Evolutionary conservation across 2,329 filamentous ascomycete species (phyloP), one percentile per base, ranked within the genome.

Genomic region (Helotiales sp.): DNA sequence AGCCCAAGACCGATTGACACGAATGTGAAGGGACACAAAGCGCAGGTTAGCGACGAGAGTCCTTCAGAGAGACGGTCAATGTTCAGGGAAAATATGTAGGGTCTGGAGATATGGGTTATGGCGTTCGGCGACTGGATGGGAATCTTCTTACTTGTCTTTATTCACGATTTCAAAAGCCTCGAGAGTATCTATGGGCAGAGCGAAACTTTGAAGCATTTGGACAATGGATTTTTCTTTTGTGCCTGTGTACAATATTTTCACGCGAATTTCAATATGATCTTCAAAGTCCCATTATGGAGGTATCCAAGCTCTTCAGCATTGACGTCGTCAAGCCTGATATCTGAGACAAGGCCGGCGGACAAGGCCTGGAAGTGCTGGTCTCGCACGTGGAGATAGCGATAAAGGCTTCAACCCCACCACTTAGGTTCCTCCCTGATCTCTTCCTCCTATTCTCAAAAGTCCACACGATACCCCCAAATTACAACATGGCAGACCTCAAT

Each of bases 1-100:
- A 93, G 89, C 72, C 90, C 91, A 2, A 74, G 90, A 64, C 90
- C 90, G n/a, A 83, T 89, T 64, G 78, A 85, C 50, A 80, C 79
- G 52, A 60, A 54, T 24, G 30, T 50, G 33, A 73, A 74, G 56
- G 73, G 72, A 8, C 55, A 57, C 12, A 59, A 61, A 54, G n/a
- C 50, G 19, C 48, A 61, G 19, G 57, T 64, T 24, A 59, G 58
- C 46, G n/a, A 34, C 6, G 79, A 82, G 56, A 88, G 84, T 69
- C 84, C 84, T n/a, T 82, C 82, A 8, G 87, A 88, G 76, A 78
- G 87, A 72, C 81, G 82, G 70, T 90, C 86, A 60, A 80, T 89
- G 63, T 91, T 91, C 68, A 78, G 80, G 58, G 88, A 91, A 75
- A 81, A 88, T 61, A 81, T 91, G 69, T 89, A 72, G 73, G 40